Conservation (phyloP, 106 monocot species). For the Alisma plantagoaquatica region DNA sequence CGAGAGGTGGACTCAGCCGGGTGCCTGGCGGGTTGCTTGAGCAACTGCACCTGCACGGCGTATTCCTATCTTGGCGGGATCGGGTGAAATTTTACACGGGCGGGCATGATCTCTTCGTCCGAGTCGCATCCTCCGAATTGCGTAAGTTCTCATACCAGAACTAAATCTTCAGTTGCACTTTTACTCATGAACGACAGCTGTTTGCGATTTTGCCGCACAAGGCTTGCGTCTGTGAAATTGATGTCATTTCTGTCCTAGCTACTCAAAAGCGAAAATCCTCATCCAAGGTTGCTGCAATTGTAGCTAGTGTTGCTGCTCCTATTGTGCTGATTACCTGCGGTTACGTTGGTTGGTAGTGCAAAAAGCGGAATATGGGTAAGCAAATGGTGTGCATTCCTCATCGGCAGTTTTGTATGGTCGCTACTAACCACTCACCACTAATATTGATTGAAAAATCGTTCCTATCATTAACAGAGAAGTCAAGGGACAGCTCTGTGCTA, state of each 20-base stretch:
- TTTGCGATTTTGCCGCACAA: neutral
- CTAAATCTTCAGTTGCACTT: neutral
- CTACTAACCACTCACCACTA: neutral
- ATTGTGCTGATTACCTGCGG: neutral
- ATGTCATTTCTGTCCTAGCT: neutral
- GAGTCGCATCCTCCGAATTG: neutral
- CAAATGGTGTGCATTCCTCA: neutral
- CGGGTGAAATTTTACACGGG: neutral
- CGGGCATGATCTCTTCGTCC: neutral
- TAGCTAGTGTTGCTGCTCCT: neutral
- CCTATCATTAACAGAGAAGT: neutral
- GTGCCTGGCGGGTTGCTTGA: neutral
- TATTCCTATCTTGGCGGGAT: neutral
- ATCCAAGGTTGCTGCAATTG: neutral
- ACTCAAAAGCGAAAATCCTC: neutral
- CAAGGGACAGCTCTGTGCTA: neutral
- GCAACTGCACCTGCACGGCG: neutral
- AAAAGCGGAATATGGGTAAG: neutral
- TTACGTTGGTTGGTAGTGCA: too few species aligned
- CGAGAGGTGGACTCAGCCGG: neutral
- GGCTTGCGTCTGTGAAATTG: neutral
- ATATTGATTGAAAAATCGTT: neutral
- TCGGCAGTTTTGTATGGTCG: neutral
- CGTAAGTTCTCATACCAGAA: constrained; percentile 1
- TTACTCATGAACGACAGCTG: neutral